Percentiles rank a stretch among this genome's conserved stretches.
phyloP scores from a whole-genome alignment of 2,329 filamentous ascomycete species.

The Biscogniauxia mediterranea region DNA sequence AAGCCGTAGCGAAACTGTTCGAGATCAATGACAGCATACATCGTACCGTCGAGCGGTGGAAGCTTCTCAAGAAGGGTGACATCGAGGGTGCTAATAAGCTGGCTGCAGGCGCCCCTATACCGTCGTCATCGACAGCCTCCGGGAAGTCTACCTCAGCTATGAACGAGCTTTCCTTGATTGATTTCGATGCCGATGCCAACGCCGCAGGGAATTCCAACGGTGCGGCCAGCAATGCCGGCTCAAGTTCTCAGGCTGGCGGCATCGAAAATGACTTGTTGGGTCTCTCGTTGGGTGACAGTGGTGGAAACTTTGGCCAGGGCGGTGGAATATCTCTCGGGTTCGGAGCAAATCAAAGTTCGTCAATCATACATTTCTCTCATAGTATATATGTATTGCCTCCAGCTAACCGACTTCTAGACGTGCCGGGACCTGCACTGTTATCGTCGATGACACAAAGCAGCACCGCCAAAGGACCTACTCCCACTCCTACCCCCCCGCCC shows the following conservation, averaged over 20 bases:
- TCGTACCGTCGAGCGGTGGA: conserved; percentile 91
- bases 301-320: conserved; percentile 62
- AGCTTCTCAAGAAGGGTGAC: conserved; percentile 93
- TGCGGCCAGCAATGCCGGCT: conserved; percentile 39
- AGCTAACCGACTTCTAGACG: conserved; percentile 44
- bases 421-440: conserved; percentile 63
- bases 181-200: conserved; percentile 69
- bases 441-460: conserved; percentile 63
- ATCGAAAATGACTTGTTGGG: conserved; percentile 90
- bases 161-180: conserved; percentile 87
- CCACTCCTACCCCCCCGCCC: conserved; percentile 42
- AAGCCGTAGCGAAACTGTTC: conserved; percentile 90
- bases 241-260: conserved; percentile 56
- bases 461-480: conserved; percentile 49
- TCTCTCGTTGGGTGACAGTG: conserved; percentile 71
- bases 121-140: conserved; percentile 35
- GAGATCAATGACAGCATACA: conserved; percentile 99
- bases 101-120: conserved; percentile 67
- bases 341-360: conserved; percentile 65
- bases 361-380: neutral
- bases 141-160: conserved; percentile 62
- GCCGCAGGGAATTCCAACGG: conserved; percentile 41
- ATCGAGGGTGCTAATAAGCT: conserved; percentile 79
- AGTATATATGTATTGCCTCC: neutral
- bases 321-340: conserved; percentile 84